phyloP scores from a whole-genome alignment of 164 flowering plant species.

The Hamamelis virginiana region DNA sequence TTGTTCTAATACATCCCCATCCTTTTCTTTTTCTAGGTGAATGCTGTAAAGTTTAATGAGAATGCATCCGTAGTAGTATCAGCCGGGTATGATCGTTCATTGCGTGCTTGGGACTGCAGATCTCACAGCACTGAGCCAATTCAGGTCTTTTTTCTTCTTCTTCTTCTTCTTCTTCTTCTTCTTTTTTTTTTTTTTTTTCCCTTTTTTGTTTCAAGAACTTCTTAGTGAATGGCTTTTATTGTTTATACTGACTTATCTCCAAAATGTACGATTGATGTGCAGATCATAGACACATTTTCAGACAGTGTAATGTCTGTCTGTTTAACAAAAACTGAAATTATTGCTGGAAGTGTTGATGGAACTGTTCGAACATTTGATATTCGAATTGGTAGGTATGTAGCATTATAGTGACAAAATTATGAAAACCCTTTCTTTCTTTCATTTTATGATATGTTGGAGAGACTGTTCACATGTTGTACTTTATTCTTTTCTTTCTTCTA shows the following conservation, averaged over 20 bases:
- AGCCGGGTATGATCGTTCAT: constrained; percentile 90
- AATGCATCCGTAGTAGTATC: constrained; percentile 82
- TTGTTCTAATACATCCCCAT: neutral
- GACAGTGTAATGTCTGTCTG: constrained; percentile 95
- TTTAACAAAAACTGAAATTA: constrained; percentile 79
- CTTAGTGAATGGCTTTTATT: neutral
- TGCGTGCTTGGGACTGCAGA: constrained; percentile 96
- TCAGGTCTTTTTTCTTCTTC: no score
- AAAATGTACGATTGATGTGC: constrained; percentile 17
- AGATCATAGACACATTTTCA: constrained; percentile 80
- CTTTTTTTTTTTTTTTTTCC: no score
- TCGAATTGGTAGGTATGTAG: constrained; percentile 87
- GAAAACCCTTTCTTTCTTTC: neutral
- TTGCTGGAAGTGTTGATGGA: constrained; percentile 99
- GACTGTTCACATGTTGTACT: neutral
- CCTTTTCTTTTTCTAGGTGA: constrained; percentile 52
- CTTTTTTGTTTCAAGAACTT: constrained; percentile 4
- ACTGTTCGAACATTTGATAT: constrained; percentile 94
- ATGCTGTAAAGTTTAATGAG: constrained; percentile 92
- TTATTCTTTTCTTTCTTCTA: neutral
- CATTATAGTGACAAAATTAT: neutral
- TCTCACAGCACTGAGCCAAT: constrained; percentile 95
- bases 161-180: no score
- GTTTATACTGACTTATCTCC: neutral
- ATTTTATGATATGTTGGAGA: neutral